These are phyloP conservation scores for Calonectria hongkongensis DNA, from an alignment of 2,329 filamentous ascomycete species.

Conservation along the genomic window DNA sequence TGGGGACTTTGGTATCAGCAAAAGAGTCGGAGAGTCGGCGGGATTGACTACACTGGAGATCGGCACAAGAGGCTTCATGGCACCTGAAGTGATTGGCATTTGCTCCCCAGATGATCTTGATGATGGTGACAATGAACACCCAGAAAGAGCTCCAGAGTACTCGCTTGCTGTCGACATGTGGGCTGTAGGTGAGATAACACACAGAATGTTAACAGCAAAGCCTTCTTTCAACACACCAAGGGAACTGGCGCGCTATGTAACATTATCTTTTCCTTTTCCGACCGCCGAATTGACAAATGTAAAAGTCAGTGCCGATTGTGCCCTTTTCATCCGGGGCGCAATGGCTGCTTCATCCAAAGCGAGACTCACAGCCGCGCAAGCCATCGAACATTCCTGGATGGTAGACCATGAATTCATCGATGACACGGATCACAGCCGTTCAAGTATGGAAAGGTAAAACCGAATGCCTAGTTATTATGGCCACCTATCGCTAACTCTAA, in stretches of 20 bases:
- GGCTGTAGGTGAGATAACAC: constrained; percentile 60
- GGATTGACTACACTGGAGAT: not conserved
- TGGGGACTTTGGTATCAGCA: constrained; percentile 30
- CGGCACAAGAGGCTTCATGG: constrained; percentile 7
- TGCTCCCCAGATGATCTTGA: not conserved
- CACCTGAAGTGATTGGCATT: not conserved
- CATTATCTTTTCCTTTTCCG: not conserved
- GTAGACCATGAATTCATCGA: not conserved
- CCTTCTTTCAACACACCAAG: not conserved
- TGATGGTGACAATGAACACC: not conserved
- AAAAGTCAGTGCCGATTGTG: not conserved
- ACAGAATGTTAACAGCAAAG: constrained; percentile 9
- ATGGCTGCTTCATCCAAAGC: not conserved
- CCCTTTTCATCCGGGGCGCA: not conserved
- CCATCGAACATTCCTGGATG: not conserved
- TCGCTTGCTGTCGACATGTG: constrained; percentile 46
- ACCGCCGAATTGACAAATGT: not conserved
- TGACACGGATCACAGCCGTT: not conserved
- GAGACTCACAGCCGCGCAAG: not conserved
- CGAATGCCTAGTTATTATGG: not conserved
- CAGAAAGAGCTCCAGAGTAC: not conserved
- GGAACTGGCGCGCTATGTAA: not conserved
- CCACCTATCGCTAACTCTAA: not conserved
- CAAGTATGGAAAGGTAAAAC: not conserved
- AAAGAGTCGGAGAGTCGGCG: not conserved